Evolutionary conservation across 176 grass and related monocot species (phyloP).

Genomic region (Cocos nucifera): DNA sequence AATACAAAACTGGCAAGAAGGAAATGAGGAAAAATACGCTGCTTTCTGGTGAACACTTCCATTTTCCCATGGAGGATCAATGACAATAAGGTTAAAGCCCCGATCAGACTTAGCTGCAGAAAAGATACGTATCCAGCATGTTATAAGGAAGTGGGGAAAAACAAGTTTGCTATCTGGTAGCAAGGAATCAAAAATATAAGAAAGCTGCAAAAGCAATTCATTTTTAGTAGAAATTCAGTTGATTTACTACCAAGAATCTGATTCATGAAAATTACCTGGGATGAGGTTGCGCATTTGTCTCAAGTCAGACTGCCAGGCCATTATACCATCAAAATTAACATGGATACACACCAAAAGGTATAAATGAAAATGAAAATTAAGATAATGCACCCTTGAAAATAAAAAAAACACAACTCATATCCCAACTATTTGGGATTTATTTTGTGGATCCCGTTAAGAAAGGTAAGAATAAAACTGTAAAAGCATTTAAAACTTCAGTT

Average conservation of each 20-base stretch:
- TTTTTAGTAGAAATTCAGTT: no score
- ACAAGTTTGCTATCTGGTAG: slow-evolving; percentile 8
- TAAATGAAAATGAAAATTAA: not conserved
- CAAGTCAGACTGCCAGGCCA: slow-evolving; percentile 64
- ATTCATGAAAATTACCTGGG: slow-evolving; percentile 38
- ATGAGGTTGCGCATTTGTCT: slow-evolving; percentile 56
- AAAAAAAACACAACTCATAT: not conserved
- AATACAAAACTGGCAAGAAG: not conserved
- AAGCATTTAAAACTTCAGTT: no score
- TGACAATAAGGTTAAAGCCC: slow-evolving; percentile 85
- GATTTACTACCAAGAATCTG: no score
- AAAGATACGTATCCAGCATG: not conserved
- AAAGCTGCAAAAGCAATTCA: no score
- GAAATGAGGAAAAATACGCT: slow-evolving; percentile 35
- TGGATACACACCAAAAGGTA: slow-evolving; percentile 5
- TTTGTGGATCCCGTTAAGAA: no score
- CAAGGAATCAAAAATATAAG: not conserved
- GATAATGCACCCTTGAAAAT: not conserved
- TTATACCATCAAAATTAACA: slow-evolving; percentile 26
- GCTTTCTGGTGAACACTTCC: slow-evolving; percentile 78
- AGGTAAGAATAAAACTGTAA: no score
- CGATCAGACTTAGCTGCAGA: slow-evolving; percentile 38
- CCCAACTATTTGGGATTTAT: no score
- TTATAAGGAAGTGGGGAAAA: slow-evolving; percentile 9
- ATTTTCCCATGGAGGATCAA: slow-evolving; percentile 96